Evolutionary conservation across 2,329 filamentous ascomycete genomes (phyloP).

Genomic region (Exophiala sideris): DNA sequence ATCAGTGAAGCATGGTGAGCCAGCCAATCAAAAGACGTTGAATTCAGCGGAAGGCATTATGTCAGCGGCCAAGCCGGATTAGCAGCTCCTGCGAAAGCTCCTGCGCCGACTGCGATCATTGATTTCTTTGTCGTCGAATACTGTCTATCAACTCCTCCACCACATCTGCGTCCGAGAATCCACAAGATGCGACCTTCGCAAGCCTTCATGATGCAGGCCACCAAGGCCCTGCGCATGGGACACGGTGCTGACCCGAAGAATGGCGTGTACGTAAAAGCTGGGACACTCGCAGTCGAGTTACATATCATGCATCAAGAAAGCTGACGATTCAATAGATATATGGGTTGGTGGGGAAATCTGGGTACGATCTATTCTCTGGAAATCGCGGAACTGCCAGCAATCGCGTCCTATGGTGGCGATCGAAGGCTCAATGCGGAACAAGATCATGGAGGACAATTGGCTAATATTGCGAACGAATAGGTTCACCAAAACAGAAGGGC

Average conservation of each 20-base stretch:
- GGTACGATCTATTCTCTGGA: slow-evolving; percentile 51
- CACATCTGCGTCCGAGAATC: not conserved
- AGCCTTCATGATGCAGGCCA: slow-evolving; percentile 24
- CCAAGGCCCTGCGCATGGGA: slow-evolving; percentile 28
- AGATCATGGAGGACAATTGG: not conserved
- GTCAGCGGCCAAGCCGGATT: not conserved
- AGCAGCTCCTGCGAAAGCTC: slow-evolving; percentile 9
- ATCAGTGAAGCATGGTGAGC: not conserved
- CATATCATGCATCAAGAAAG: not conserved
- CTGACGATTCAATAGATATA: slow-evolving; percentile 54
- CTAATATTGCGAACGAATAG: slow-evolving; percentile 28
- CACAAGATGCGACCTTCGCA: slow-evolving; percentile 26
- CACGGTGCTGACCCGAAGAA: slow-evolving; percentile 39
- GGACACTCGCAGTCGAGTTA: not conserved
- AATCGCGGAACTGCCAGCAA: not conserved
- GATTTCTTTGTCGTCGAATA: slow-evolving; percentile 1
- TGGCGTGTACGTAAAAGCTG: slow-evolving; percentile 36
- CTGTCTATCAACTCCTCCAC: not conserved
- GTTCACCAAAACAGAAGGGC: slow-evolving; percentile 56
- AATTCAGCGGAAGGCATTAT: not conserved
- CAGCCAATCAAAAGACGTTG: not conserved
- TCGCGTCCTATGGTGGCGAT: not conserved
- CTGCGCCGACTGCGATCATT: slow-evolving; percentile 4
- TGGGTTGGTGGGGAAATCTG: slow-evolving; percentile 71
- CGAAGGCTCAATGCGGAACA: not conserved